Evolutionary conservation across 116 monocot genomes (phyloP).

Genomic region (Iris pallida): DNA sequence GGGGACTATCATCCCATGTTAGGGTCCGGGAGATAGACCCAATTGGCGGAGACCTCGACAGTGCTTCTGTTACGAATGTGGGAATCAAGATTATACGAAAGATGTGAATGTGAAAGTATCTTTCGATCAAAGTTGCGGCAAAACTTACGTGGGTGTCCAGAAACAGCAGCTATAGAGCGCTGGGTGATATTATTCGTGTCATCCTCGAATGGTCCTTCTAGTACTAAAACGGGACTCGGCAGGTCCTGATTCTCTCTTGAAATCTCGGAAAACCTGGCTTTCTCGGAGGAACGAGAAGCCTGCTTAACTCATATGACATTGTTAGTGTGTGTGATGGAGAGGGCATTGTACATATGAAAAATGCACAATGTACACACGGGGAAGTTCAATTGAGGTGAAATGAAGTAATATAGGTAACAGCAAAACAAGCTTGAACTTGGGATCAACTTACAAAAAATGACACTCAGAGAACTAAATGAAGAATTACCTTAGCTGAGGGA

Average conservation of each 20-base stretch:
- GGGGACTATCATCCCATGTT: conserved; percentile 4
- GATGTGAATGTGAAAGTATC: neutral
- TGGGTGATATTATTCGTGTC: neutral
- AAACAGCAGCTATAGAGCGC: conserved; percentile 10
- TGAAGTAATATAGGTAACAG: too few relatives aligned
- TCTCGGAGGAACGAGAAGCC: conserved; percentile 10
- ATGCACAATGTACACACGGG: too few relatives aligned
- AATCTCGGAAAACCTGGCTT: conserved; percentile 3
- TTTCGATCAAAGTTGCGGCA: neutral
- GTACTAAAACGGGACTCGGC: conserved; percentile 19
- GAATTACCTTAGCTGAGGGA: neutral
- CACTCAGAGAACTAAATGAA: neutral
- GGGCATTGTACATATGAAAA: too few relatives aligned
- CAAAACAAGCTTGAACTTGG: too few relatives aligned
- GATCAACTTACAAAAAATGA: too few relatives aligned
- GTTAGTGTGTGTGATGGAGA: neutral
- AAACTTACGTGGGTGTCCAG: conserved; percentile 39
- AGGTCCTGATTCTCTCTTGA: conserved; percentile 8
- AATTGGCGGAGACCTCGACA: conserved; percentile 29
- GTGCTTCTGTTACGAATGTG: conserved; percentile 21
- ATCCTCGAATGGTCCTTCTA: conserved; percentile 17
- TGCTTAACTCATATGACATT: conserved; percentile 2
- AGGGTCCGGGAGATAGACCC: conserved; percentile 23
- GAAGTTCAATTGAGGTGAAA: too few relatives aligned
- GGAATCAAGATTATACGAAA: neutral